phyloP scores from a whole-genome alignment of 495 filamentous ascomycete genomes.

The Tuber calosporum region DNA sequence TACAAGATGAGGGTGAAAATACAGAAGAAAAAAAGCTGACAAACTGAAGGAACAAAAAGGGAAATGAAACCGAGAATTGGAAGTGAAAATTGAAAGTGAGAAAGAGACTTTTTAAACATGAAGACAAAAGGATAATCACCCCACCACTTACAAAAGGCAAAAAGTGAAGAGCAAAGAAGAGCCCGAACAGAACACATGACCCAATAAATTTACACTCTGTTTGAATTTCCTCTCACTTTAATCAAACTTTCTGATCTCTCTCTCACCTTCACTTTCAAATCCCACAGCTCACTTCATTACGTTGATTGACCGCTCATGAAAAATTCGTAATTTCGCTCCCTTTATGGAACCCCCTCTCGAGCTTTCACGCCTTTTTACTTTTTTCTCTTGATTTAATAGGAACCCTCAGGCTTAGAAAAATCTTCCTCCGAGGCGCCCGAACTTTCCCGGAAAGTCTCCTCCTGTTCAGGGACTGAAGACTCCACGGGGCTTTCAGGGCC shows the following conservation, averaged over 20 bases:
- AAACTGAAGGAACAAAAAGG: constrained; percentile 22
- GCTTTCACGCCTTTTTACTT: background rate
- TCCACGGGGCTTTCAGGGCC: background rate
- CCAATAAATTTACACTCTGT: constrained; percentile 2
- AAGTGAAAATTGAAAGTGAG: background rate
- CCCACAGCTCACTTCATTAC: background rate
- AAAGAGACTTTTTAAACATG: background rate
- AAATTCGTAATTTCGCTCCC: background rate
- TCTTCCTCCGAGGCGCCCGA: background rate
- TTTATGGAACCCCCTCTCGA: background rate
- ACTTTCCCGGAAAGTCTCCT: background rate
- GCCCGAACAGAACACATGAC: background rate
- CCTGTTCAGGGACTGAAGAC: constrained; percentile 1
- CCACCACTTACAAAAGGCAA: background rate
- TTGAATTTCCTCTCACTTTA: background rate
- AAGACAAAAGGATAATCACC: constrained; percentile 2
- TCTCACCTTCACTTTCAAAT: constrained; percentile 1
- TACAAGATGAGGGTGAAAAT: constrained; percentile 24
- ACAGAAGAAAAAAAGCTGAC: constrained; percentile 28
- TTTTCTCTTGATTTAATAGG: constrained; percentile 2
- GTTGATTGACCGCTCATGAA: background rate
- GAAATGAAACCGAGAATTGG: background rate
- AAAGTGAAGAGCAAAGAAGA: constrained; percentile 2
- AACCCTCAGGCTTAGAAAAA: background rate
- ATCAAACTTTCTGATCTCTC: background rate